Conservation (phyloP, 352 stramenopile species). For the Globisporangium alternatum region DNA sequence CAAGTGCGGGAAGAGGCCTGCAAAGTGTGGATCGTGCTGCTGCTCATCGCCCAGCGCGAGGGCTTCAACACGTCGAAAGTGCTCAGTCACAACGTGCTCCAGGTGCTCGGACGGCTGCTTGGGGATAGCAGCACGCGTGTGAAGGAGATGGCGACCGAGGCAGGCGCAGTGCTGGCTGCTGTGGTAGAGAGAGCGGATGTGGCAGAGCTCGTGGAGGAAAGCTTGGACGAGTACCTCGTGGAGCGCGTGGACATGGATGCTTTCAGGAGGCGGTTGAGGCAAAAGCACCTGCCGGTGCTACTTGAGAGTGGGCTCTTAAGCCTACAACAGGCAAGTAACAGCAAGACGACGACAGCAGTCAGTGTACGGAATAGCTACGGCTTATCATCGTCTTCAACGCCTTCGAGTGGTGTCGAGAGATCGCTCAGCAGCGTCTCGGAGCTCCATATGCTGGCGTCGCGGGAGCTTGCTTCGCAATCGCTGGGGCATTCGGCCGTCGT, state of each 20-base stretch:
- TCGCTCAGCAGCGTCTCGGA: conserved; percentile 41
- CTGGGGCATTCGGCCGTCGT: not conserved
- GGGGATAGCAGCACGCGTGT: conserved; percentile 47
- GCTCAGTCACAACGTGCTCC: conserved; percentile 22
- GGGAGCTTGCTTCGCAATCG: conserved; percentile 3
- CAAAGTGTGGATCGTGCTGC: conserved; percentile 51
- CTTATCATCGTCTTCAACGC: not conserved
- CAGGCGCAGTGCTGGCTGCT: conserved; percentile 29
- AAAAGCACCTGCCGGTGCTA: conserved; percentile 34
- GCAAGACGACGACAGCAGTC: not conserved
- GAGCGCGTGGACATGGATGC: conserved; percentile 52
- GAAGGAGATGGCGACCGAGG: conserved; percentile 42
- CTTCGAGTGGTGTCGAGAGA: conserved; percentile 19
- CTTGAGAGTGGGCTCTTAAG: conserved; percentile 33
- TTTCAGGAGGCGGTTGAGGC: conserved; percentile 33
- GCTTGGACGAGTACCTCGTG: conserved; percentile 47
- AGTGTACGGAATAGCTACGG: conserved; percentile 5
- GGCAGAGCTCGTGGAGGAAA: conserved; percentile 35
- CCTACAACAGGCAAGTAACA: conserved; percentile 3
- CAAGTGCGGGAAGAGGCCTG: conserved; percentile 64
- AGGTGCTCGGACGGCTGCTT: conserved; percentile 41
- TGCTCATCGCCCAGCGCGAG: conserved; percentile 32
- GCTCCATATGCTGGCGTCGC: conserved; percentile 31
- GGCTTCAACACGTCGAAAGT: conserved; percentile 15
- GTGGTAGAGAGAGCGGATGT: conserved; percentile 35